Base-by-base conservation (phyloP, 768 basidiomycete genomes). In the Leccinum ochraceum region DNA sequence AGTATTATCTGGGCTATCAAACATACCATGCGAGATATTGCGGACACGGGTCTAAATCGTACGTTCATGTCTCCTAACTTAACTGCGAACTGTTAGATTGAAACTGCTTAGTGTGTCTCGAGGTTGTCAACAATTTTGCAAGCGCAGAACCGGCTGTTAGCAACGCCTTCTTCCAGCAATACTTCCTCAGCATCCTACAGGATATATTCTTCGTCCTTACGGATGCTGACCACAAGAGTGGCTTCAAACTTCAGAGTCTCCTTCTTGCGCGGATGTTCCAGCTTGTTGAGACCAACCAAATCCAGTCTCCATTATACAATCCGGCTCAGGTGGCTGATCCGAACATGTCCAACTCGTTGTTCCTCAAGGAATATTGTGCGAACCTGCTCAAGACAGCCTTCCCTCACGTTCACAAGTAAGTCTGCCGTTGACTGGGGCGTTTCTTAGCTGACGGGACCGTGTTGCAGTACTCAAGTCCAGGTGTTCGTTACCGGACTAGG, bases 1-100 rank as follows among this genome's bases (percentile, higher is more conserved):
- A 95, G 94, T 61, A 91, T 98, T 65, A 89, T 96, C 55, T 99
- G 97, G 96, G 96, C 95, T n/a, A 96, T 98, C 80, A 99, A 99
- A 76, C 97, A 99, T 78, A 98, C 94, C 16, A 95, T 97, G 94
- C 86, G 96, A 57, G 96, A 98, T 75, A 97, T 99, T 63, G 93
- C 94, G 5, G 96, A 98, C 71, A 92, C 89, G 48, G 91, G 91
- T 48, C 75, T 93, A 60, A 91, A 88, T 69, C 71, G 91, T 93
- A 77, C 76, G 63, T 65, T 16, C 5, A 57, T 37, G 44, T 17
- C 42, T 44, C 42, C 37, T 53, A 11, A 62, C 60, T 42, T 53
- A 11, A 62, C 60, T 42, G 24, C 39, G 26, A 22, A 26, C 20
- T 20, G 3, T 54, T 55, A 30, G 60, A 26, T 51, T 67, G 37